Evolutionary conservation across 2,329 filamentous ascomycete species (phyloP).

Genomic region (Orbilia ellipsospora): DNA sequence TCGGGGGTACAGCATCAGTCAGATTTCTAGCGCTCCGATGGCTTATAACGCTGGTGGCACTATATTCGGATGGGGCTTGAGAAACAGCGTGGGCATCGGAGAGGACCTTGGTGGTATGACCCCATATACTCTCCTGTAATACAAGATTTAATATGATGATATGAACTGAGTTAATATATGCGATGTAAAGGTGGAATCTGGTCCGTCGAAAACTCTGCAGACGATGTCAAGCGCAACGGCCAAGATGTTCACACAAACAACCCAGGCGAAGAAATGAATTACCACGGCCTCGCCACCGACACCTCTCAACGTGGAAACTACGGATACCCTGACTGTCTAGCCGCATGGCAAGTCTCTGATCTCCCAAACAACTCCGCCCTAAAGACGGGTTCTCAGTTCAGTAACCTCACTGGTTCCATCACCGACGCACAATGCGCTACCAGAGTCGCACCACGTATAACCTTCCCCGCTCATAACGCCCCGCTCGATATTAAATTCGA

Average conservation of each 20-base stretch:
- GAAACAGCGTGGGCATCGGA: constrained; percentile 77
- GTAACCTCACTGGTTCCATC: constrained; percentile 62
- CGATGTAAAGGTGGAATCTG: constrained; percentile 67
- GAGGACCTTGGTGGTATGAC: constrained; percentile 65
- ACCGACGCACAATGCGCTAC: constrained; percentile 66
- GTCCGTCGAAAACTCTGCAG: constrained; percentile 77
- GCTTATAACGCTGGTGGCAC: constrained; percentile 67
- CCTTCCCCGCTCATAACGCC: constrained; percentile 75
- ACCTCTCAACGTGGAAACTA: constrained; percentile 67
- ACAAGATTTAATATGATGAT: too few species aligned
- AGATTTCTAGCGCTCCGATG: constrained; percentile 65
- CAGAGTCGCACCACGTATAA: constrained; percentile 68
- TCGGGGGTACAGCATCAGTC: constrained; percentile 70
- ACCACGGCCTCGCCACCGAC: constrained; percentile 72
- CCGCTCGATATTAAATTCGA: constrained; percentile 78
- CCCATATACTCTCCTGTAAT: background rate
- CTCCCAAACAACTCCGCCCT: constrained; percentile 64
- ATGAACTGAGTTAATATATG: constrained; percentile 56
- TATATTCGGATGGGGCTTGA: constrained; percentile 74
- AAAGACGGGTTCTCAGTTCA: constrained; percentile 67
- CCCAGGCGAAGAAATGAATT: constrained; percentile 79
- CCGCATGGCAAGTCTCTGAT: constrained; percentile 71
- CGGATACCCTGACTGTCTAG: constrained; percentile 77
- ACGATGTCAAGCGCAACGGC: constrained; percentile 70
- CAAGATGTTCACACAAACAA: constrained; percentile 75